Evolutionary conservation across 805 yeast species (phyloP), one percentile per base, ranked within the genome.

Genomic region (Candida ficus): DNA sequence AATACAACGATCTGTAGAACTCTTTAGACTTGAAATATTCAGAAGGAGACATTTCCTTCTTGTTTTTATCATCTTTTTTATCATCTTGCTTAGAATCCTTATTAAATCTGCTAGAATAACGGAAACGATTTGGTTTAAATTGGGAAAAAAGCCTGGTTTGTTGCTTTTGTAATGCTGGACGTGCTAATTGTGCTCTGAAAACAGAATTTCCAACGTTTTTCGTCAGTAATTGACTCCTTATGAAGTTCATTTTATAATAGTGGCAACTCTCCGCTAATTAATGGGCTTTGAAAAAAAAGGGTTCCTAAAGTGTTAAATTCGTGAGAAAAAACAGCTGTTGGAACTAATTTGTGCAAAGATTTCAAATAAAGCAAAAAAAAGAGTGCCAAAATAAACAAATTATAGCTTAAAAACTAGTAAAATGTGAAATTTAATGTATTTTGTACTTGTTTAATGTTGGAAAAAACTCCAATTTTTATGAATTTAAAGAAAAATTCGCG

Each of bases 11-110:
- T 42, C 64, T 62, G 11, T 59, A 48, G 39, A 69, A 69, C 46
- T 69, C 72, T 39, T 61, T 64, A n/a, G 73, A 67, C 42, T 60
- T 63, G 49, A 68, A 57, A 46, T 66, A 68, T 4, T 66, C 67
- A 3, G 54, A 38, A 11, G 63, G 44, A 3, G 63, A 50, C 42
- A 59, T 58, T 19, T 53, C 53, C n/a, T 54, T 50, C 20, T 53
- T 47, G 7, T 51, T 23, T 16, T 54, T 41, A 7, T 56, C 38
- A 10, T 56, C 40, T 13, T 53, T 44, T 17, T 57, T 38, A 9
- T 52, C 37, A 6, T 54, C 37, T 18, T 49, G 29, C 9, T 43
- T 39, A 11, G 49, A 22, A 7, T 45, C 39, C 28, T 40, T 29
- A 13, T 41, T 33, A 19, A 34, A 9, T 11, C 11, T 12, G n/a